Percentiles rank a stretch among this genome's conserved stretches.
Evolutionary conservation across 2,329 filamentous ascomycete species (phyloP).

Genomic region (Sclerotinia minor): DNA sequence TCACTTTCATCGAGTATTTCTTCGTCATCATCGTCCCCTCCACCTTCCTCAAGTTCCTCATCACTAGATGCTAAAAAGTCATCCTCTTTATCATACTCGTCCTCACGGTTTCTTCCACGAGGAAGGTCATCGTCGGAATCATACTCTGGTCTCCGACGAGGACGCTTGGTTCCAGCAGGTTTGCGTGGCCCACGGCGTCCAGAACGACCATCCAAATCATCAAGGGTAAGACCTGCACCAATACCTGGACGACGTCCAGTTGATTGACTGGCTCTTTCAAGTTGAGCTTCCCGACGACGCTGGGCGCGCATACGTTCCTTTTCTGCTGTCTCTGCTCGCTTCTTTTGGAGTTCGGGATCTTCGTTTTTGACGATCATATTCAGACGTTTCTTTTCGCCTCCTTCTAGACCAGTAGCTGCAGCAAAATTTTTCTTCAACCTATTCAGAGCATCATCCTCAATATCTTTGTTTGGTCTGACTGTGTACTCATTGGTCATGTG

Average conservation of each 20-base stretch:
- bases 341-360: slow-evolving; percentile 75
- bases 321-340: slow-evolving; percentile 70
- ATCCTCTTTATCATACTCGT: slow-evolving; percentile 78
- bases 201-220: slow-evolving; percentile 65
- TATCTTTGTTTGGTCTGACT: slow-evolving; percentile 64
- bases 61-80: slow-evolving; percentile 77
- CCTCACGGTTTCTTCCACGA: slow-evolving; percentile 56
- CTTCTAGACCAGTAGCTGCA: slow-evolving; percentile 55
- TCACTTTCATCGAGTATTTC: slow-evolving; percentile 49
- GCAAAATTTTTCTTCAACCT: slow-evolving; percentile 67
- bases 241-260: slow-evolving; percentile 44
- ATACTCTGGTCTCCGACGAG: slow-evolving; percentile 62
- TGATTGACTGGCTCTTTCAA: slow-evolving; percentile 54
- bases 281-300: slow-evolving; percentile 66
- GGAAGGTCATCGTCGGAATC: slow-evolving; percentile 76
- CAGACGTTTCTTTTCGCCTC: slow-evolving; percentile 56
- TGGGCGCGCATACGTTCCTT: slow-evolving; percentile 69
- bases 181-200: slow-evolving; percentile 55
- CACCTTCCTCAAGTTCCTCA: slow-evolving; percentile 63
- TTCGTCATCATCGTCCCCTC: slow-evolving; percentile 50
- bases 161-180: slow-evolving; percentile 52
- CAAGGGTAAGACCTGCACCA: slow-evolving; percentile 62
- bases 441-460: slow-evolving; percentile 70
- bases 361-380: slow-evolving; percentile 70
- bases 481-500: slow-evolving; percentile 74